Conservation (phyloP, 2,329 filamentous ascomycete species). For the Colletotrichum gigasporum region DNA sequence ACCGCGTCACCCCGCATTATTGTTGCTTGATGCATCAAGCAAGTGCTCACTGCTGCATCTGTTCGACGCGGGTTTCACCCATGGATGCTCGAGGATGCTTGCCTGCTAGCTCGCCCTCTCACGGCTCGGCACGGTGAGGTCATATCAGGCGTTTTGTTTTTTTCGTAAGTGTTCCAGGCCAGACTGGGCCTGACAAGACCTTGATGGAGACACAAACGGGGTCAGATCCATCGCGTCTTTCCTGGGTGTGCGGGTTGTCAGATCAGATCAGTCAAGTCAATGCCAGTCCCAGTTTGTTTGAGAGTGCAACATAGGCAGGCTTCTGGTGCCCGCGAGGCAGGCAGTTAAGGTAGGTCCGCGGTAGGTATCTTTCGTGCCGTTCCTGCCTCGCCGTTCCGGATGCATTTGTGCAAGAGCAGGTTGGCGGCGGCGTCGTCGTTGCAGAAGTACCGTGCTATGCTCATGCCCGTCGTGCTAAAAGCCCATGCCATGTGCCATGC, state of each 20-base stretch:
- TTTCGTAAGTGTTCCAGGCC: not conserved
- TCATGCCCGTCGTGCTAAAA: no score
- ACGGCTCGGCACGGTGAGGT: constrained; percentile 17
- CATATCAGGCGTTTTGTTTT: constrained; percentile 22
- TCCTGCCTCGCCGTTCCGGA: not conserved
- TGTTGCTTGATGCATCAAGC: constrained; percentile 8
- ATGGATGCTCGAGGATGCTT: not conserved
- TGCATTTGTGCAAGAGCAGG: constrained; percentile 13
- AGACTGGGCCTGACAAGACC: not conserved
- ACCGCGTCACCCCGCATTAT: constrained; percentile 21
- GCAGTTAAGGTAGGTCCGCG: not conserved
- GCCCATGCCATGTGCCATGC: not conserved
- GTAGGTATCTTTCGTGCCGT: no score
- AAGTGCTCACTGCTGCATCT: not conserved
- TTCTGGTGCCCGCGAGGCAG: not conserved
- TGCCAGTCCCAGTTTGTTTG: not conserved
- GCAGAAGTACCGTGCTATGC: no score
- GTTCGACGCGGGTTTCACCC: not conserved
- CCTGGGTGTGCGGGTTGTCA: constrained; percentile 29
- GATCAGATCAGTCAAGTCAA: constrained; percentile 19
- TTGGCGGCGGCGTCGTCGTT: no score
- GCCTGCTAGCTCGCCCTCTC: not conserved
- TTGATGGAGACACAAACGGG: constrained; percentile 20
- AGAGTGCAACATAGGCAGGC: not conserved
- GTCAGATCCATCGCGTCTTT: constrained; percentile 10